A percentile compares a stretch with the other conserved stretches of the same genome.
Evolutionary conservation across 495 filamentous ascomycete species (phyloP).

Genomic region (Cenococcum geophilum): DNA sequence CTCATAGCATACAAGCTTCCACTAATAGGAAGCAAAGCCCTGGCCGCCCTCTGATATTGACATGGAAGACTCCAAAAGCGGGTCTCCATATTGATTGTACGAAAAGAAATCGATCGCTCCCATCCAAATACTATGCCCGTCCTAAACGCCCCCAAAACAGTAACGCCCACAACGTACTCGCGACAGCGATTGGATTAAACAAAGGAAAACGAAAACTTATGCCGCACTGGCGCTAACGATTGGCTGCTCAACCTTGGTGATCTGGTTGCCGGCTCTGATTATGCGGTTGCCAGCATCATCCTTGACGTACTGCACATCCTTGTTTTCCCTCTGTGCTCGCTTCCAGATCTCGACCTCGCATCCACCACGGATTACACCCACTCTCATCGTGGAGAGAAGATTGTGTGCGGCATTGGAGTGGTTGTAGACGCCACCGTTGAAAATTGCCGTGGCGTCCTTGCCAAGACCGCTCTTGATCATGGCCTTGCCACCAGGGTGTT

Average conservation of each 20-base stretch:
- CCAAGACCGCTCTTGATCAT: conserved; percentile 89
- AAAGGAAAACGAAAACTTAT: conserved; percentile 30
- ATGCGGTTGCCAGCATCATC: conserved; percentile 78
- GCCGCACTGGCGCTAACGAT: conserved; percentile 68
- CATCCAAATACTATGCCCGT: background rate
- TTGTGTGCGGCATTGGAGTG: conserved; percentile 99
- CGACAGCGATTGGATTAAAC: background rate
- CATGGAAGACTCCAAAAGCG: too few species aligned
- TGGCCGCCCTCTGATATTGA: background rate
- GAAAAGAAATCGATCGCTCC: background rate
- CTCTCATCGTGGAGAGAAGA: conserved; percentile 89
- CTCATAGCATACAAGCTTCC: background rate
- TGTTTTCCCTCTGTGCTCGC: conserved; percentile 83
- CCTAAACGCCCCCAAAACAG: conserved; percentile 1
- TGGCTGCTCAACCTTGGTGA: conserved; percentile 74
- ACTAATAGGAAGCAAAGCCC: background rate
- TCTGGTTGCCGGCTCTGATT: conserved; percentile 82
- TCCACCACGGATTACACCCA: conserved; percentile 92
- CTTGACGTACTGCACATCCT: conserved; percentile 70
- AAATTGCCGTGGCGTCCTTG: conserved; percentile 97
- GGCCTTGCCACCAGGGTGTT: conserved; percentile 94
- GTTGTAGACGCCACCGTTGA: conserved; percentile 98
- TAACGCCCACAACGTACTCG: conserved; percentile 22
- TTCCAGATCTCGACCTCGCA: conserved; percentile 99
- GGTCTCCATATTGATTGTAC: background rate